phyloP scores from a whole-genome alignment of 495 filamentous ascomycete genomes.

The Aspergillus avenaceus region DNA sequence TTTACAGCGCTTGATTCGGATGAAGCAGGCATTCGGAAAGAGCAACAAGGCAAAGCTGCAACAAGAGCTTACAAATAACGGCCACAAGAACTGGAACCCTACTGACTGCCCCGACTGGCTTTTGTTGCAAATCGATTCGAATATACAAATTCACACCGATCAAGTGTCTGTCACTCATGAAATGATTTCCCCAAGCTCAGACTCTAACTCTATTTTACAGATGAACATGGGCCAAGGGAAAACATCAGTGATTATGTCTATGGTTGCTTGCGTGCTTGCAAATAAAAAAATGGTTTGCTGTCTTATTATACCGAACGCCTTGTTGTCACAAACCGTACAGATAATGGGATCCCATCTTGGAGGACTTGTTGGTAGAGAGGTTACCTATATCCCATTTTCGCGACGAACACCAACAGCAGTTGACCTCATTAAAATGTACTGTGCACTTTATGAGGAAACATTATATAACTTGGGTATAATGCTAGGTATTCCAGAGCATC shows the following conservation, averaged over 20 bases:
- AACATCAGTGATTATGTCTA: constrained; percentile 65
- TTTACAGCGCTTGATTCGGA: constrained; percentile 35
- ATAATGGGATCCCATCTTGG: constrained; percentile 55
- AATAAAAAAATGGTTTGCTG: constrained; percentile 48
- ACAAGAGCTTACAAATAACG: constrained; percentile 48
- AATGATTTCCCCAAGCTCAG: constrained; percentile 49
- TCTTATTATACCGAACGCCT: constrained; percentile 59
- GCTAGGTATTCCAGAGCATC: constrained; percentile 62
- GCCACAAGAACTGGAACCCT: constrained; percentile 51
- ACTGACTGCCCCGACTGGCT: constrained; percentile 51
- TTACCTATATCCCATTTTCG: constrained; percentile 62
- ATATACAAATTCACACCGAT: constrained; percentile 58
- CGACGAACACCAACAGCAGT: constrained; percentile 32
- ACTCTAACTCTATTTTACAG: constrained; percentile 55
- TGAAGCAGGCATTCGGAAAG: constrained; percentile 32
- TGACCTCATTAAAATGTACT: constrained; percentile 7
- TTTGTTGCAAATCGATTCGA: constrained; percentile 60
- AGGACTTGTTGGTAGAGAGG: constrained; percentile 49
- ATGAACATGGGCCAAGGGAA: constrained; percentile 78
- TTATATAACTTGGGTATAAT: constrained; percentile 47
- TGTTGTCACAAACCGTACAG: constrained; percentile 57
- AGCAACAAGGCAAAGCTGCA: constrained; percentile 31
- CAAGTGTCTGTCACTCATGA: constrained; percentile 53
- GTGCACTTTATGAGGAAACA: constrained; percentile 40
- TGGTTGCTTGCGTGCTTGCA: constrained; percentile 54